phyloP scores from a whole-genome alignment of 2,329 filamentous ascomycete genomes.

The Mollisiaceae sp. region DNA sequence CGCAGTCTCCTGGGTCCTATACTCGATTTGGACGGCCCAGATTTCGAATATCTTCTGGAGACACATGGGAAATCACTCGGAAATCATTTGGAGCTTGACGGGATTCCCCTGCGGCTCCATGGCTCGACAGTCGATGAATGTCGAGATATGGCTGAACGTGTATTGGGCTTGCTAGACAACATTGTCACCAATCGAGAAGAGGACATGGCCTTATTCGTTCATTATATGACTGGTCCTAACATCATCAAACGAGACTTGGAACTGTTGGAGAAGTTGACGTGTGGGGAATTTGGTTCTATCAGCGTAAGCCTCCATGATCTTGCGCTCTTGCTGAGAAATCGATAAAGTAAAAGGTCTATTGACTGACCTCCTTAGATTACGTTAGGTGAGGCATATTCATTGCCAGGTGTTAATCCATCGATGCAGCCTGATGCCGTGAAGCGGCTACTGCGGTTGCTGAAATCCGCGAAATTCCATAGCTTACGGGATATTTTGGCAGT shows the following conservation, averaged over 20 bases:
- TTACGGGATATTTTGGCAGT: neutral
- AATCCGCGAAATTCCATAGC: neutral
- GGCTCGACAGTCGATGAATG: neutral
- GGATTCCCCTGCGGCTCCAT: neutral
- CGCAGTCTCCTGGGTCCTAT: neutral
- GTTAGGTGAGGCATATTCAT: neutral
- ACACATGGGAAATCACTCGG: neutral
- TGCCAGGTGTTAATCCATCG: neutral
- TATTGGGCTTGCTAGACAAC: neutral
- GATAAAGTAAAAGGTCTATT: neutral
- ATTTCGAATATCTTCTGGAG: neutral
- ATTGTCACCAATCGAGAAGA: neutral
- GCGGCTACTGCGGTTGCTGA: neutral
- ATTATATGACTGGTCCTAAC: neutral
- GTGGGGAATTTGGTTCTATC: neutral
- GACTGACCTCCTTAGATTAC: neutral
- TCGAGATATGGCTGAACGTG: neutral
- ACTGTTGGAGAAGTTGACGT: neutral
- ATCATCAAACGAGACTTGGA: neutral
- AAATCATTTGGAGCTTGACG: neutral
- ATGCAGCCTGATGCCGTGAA: conserved; percentile 2
- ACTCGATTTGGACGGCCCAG: neutral
- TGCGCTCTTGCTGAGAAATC: neutral
- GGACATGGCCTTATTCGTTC: neutral
- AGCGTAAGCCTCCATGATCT: neutral